These are phyloP conservation scores for Syncephalis plumigaleata DNA, from an alignment of 371 early-diverging fungal genomes.

Conservation along the genomic window DNA sequence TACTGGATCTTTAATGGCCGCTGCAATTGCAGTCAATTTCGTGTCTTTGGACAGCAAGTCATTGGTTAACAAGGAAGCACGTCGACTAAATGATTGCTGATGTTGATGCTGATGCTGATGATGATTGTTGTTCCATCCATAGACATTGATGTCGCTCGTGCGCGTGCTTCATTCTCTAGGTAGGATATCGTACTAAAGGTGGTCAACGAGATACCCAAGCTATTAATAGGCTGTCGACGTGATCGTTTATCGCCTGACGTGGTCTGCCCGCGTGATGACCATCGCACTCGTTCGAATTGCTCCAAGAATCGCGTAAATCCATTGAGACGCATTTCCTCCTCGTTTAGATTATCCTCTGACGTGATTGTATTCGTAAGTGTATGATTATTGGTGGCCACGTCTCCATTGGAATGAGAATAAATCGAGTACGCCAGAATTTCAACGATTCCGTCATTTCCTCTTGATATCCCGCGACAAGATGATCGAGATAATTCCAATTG, in stretches of 20 bases:
- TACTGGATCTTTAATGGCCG: conserved; percentile 51
- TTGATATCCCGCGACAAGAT: conserved; percentile 68
- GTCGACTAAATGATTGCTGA: conserved; percentile 4
- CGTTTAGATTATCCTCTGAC: conserved; percentile 45
- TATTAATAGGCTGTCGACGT: conserved; percentile 1
- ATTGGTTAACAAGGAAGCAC: not conserved
- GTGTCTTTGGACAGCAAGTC: conserved; percentile 14
- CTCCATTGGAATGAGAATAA: conserved; percentile 77
- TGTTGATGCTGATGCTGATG: conserved; percentile 1
- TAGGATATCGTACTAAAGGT: conserved; percentile 5
- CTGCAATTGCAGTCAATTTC: conserved; percentile 41
- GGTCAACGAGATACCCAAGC: conserved; percentile 11
- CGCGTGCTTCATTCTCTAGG: conserved; percentile 6
- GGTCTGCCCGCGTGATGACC: conserved; percentile 9
- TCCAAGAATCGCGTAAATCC: conserved; percentile 76
- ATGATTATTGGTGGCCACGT: conserved; percentile 22
- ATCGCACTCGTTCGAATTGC: conserved; percentile 40
- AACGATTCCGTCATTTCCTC: conserved; percentile 63
- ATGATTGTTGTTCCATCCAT: not conserved
- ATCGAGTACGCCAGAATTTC: conserved; percentile 76
- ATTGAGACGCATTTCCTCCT: conserved; percentile 78
- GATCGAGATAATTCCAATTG: conserved; percentile 90
- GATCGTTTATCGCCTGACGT: not conserved
- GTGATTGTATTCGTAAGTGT: conserved; percentile 14
- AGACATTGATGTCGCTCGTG: no score